These are phyloP conservation scores for Astrephomene gubernaculifera DNA, from an alignment of 139 green algal species.

Conservation along the genomic window DNA sequence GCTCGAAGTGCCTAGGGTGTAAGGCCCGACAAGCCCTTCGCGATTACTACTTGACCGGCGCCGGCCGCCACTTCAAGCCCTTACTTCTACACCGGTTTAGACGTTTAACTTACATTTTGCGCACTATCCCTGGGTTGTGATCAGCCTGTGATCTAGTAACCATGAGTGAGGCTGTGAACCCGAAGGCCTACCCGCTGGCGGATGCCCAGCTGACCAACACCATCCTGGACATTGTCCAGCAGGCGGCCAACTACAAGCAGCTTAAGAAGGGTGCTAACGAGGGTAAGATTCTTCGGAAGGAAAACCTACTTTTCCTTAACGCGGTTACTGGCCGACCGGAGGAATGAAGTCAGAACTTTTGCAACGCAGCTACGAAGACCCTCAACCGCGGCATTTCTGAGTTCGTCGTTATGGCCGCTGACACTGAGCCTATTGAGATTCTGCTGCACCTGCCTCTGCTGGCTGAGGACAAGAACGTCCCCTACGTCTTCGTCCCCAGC, in stretches of 20 bases:
- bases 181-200: constrained; percentile 98
- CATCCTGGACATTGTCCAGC: constrained; percentile 99
- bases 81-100: too few relatives aligned
- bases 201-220: constrained; percentile 94
- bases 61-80: too few relatives aligned
- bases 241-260: constrained; percentile 99
- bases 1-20: too few relatives aligned
- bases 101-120: not conserved
- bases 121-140: constrained; percentile 70
- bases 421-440: constrained; percentile 99
- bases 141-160: constrained; percentile 71
- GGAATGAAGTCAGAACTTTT: not conserved
- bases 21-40: too few relatives aligned
- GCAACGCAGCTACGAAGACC: constrained; percentile 88
- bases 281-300: too few relatives aligned
- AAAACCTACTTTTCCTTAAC: too few relatives aligned
- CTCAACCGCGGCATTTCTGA: constrained; percentile 97
- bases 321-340: not conserved
- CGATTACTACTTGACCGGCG: too few relatives aligned
- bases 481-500: constrained; percentile 98
- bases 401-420: constrained; percentile 98
- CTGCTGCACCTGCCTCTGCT: constrained; percentile 98
- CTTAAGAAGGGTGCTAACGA: constrained; percentile 99
- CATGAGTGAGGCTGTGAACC: constrained; percentile 95
- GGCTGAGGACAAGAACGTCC: constrained; percentile 99